Evolutionary conservation across 2,329 filamentous ascomycete species (phyloP).

Genomic region (Ophiostoma pallidulum): DNA sequence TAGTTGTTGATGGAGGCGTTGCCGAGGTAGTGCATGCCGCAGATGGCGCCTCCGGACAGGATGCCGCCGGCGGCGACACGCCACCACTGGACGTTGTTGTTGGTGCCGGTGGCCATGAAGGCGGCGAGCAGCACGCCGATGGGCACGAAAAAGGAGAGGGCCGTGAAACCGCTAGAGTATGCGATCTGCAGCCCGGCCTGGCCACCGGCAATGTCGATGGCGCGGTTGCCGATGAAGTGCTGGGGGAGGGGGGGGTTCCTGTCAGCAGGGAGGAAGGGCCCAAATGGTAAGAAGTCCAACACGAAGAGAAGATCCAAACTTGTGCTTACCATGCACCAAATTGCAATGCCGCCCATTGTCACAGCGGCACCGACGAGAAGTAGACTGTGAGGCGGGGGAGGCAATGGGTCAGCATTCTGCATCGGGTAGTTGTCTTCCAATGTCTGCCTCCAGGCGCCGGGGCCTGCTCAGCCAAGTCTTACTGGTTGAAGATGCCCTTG

Average conservation of each 20-base stretch:
- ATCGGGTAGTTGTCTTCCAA: not conserved
- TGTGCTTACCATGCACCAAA: conserved; percentile 56
- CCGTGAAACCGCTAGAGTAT: conserved; percentile 64
- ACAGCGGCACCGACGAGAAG: conserved; percentile 55
- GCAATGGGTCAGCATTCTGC: not conserved
- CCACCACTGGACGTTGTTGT: conserved; percentile 46
- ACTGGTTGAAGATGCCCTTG: conserved; percentile 62
- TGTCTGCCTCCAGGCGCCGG: too few species aligned
- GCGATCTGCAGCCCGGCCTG: conserved; percentile 56
- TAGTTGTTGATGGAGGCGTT: conserved; percentile 78
- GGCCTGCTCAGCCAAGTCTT: too few species aligned
- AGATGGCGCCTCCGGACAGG: conserved; percentile 65
- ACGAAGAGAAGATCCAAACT: not conserved
- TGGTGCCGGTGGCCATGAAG: conserved; percentile 60
- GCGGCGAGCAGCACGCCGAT: conserved; percentile 64
- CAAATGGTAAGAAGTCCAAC: not conserved
- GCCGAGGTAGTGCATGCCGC: conserved; percentile 83
- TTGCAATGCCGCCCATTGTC: conserved; percentile 64
- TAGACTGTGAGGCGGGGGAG: conserved; percentile 40
- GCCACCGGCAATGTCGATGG: conserved; percentile 60
- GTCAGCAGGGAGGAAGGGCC: conserved; percentile 13
- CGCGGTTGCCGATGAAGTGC: conserved; percentile 79
- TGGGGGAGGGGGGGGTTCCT: conserved; percentile 26
- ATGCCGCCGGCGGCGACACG: conserved; percentile 54
- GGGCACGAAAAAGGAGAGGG: conserved; percentile 70